A percentile compares a stretch with the other conserved stretches of the same genome.
Evolutionary conservation across 371 early-diverging fungal genomes (phyloP).

Genomic region (Batrachochytrium dendrobatidis): DNA sequence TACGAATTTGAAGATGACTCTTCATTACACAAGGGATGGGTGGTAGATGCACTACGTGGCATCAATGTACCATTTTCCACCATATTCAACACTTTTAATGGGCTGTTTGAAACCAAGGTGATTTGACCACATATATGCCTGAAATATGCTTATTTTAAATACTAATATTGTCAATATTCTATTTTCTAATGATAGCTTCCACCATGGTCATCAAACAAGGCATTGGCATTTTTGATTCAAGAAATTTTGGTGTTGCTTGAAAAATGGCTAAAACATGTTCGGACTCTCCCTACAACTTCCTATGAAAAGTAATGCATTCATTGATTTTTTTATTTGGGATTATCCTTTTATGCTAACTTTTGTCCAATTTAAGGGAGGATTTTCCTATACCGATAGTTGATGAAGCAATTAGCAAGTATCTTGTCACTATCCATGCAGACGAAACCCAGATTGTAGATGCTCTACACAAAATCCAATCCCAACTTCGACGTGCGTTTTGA

Average conservation of each 20-base stretch:
- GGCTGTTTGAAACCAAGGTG: slow-evolving; percentile 33
- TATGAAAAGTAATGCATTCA: not conserved
- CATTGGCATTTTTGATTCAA: slow-evolving; percentile 15
- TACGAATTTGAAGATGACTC: not conserved
- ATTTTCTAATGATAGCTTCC: no score
- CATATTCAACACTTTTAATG: slow-evolving; percentile 31
- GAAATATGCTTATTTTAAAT: not conserved
- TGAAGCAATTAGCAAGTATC: slow-evolving; percentile 25
- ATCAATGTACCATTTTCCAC: slow-evolving; percentile 19
- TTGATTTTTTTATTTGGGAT: not conserved
- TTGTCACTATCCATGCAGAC: slow-evolving; percentile 13
- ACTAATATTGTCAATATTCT: not conserved
- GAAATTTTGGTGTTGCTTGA: slow-evolving; percentile 20
- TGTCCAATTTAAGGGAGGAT: slow-evolving; percentile 7
- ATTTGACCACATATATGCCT: not conserved
- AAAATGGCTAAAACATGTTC: slow-evolving; percentile 24
- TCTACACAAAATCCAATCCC: slow-evolving; percentile 4
- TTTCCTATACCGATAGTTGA: slow-evolving; percentile 28
- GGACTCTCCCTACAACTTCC: slow-evolving; percentile 1
- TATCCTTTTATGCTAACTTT: slow-evolving; percentile 1
- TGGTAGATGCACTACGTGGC: slow-evolving; percentile 10
- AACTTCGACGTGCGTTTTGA: slow-evolving; percentile 5
- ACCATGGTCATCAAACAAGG: slow-evolving; percentile 31
- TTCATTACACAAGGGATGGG: slow-evolving; percentile 20
- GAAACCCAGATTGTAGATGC: slow-evolving; percentile 4